Conservation (phyloP, 768 basidiomycete species). For the Xerocomellus chrysenteron region DNA sequence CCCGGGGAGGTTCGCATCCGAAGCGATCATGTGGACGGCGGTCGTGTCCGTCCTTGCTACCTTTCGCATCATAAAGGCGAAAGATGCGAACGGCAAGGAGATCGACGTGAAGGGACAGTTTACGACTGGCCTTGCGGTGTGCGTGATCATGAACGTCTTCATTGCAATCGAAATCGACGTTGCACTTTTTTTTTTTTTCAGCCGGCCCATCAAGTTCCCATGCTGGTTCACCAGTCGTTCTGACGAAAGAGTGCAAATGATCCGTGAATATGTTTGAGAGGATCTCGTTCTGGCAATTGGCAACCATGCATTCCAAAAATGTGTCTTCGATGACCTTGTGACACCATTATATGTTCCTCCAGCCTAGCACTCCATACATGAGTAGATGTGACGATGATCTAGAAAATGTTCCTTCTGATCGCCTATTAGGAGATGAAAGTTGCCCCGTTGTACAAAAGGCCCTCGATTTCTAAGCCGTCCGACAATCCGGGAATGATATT, state of each 20-base stretch:
- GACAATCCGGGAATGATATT: slow-evolving; percentile 41
- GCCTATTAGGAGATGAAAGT: slow-evolving; percentile 71
- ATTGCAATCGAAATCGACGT: not conserved
- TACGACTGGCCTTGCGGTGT: slow-evolving; percentile 24
- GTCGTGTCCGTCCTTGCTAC: slow-evolving; percentile 23
- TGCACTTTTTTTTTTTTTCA: not conserved
- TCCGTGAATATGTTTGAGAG: not conserved
- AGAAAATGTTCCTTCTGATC: not conserved
- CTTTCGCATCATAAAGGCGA: slow-evolving; percentile 24
- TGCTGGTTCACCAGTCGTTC: slow-evolving; percentile 24
- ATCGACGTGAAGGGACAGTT: slow-evolving; percentile 22
- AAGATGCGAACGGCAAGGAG: slow-evolving; percentile 20
- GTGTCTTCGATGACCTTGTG: not conserved
- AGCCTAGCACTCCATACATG: not conserved
- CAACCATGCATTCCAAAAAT: too few relatives aligned
- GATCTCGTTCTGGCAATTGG: too few relatives aligned
- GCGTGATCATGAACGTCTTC: not conserved
- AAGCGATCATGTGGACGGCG: slow-evolving; percentile 23
- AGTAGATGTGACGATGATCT: not conserved
- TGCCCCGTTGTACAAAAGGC: slow-evolving; percentile 82
- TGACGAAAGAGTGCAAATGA: not conserved
- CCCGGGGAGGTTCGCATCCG: slow-evolving; percentile 25
- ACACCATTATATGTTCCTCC: slow-evolving; percentile 1
- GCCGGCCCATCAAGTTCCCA: slow-evolving; percentile 23
- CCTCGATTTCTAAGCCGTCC: slow-evolving; percentile 51